Base-by-base conservation (phyloP, 306 rosid genomes). In the Oemleria cerasiformis region DNA sequence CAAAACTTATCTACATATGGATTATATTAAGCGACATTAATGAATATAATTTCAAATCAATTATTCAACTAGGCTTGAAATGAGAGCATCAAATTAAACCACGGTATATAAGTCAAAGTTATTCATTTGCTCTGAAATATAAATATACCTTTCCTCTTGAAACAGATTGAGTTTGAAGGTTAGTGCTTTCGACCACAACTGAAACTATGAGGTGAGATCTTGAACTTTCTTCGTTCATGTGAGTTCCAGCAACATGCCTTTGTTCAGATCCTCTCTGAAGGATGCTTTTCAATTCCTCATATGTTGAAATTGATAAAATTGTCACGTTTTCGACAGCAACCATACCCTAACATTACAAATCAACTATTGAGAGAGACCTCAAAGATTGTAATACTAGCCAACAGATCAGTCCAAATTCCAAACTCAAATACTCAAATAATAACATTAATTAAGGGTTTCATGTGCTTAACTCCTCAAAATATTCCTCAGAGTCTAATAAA, bases 171-270 rank as follows among this genome's bases (percentile, higher is more conserved):
- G 92, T 91, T 73, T 94, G 99, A 82, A 89, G 96, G 80, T 91
- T 91, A 47, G 88, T 92, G 70, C 96, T 89, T 79, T 91, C 99
- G 62, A 94, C 81, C 20, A 94, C 85, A 62, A 94, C 45, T 47
- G 99, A 94, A 47, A 94, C 83, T 72, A 91, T 88, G 25, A 91
- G 87, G 70, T 94, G 99, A 17, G 99, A 94, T 86, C 97, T 85
- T 63, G 99, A 94, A 54, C 99, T 94, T 80, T 91, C 96, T 51
- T 89, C 96, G 42, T 91, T 94, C 97, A 94, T 94, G 30, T 83
- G 96, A 54, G 97, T 94, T 75, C 82, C 99, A 2, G 99, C 79
- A 25, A 86, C 85, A 79, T 91, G 97, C 9, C 96, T 80, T 65
- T 56, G 86, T 67, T 91, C 97, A 3, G 90, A 87, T 57, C 99